phyloP scores from a whole-genome alignment of 352 stramenopile genomes.

The Globisporangium carolinianum region DNA sequence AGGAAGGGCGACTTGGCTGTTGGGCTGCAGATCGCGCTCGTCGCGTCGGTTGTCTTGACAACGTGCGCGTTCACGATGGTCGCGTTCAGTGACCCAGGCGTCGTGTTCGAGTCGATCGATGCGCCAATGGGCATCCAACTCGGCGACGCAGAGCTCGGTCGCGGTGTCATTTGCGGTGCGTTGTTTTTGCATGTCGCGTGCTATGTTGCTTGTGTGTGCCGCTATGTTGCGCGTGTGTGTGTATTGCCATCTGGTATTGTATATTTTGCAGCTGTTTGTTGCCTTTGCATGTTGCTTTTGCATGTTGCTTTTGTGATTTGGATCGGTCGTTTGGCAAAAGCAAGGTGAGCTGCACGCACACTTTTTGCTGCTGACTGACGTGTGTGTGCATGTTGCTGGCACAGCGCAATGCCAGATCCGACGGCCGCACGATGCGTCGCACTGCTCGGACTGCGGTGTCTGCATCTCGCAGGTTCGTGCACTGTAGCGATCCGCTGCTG shows the following conservation, averaged over 20 bases:
- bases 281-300: not conserved
- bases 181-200: slow-evolving; percentile 1
- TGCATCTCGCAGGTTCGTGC: slow-evolving; percentile 55
- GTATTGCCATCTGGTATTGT: not conserved
- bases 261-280: not conserved
- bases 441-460: slow-evolving; percentile 76
- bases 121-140: slow-evolving; percentile 16
- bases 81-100: slow-evolving; percentile 66
- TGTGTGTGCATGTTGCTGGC: not conserved
- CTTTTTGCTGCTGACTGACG: not conserved
- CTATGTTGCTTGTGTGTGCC: not conserved
- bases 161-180: slow-evolving; percentile 64
- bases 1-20: slow-evolving; percentile 29
- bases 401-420: slow-evolving; percentile 73
- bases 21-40: slow-evolving; percentile 37
- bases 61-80: slow-evolving; percentile 71
- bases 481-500: slow-evolving; percentile 4
- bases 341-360: no score
- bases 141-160: slow-evolving; percentile 25
- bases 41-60: slow-evolving; percentile 46
- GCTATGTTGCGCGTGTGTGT: not conserved
- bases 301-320: not conserved
- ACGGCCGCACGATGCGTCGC: slow-evolving; percentile 56
- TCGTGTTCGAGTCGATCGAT: slow-evolving; percentile 49
- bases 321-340: no score